Conservation (phyloP, 2,329 filamentous ascomycete genomes). For the Neofusicoccum ribis region DNA sequence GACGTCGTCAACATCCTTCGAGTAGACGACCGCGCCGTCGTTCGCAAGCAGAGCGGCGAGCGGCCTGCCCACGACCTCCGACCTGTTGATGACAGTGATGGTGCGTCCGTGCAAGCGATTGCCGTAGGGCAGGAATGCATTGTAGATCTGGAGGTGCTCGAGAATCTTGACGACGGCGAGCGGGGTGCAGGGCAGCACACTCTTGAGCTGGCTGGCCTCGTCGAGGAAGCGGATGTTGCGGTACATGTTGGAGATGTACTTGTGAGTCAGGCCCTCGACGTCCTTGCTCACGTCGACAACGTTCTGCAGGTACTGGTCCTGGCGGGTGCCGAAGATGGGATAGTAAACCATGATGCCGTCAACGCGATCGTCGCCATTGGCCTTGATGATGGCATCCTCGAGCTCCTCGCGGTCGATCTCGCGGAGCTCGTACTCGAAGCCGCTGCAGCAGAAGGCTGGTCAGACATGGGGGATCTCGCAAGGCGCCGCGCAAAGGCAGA, state of each 20-base stretch:
- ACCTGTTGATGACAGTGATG: constrained; percentile 94
- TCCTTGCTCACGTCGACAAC: constrained; percentile 89
- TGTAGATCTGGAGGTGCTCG: constrained; percentile 94
- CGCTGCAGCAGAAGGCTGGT: constrained; percentile 47
- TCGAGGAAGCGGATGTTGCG: constrained; percentile 96
- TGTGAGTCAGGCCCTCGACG: constrained; percentile 91
- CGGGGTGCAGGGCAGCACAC: constrained; percentile 91
- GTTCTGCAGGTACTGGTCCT: constrained; percentile 95
- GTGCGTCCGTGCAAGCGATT: constrained; percentile 92
- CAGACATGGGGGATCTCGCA: constrained; percentile 6
- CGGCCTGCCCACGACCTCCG: constrained; percentile 91
- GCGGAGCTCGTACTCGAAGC: constrained; percentile 85
- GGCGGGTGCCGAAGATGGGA: constrained; percentile 86
- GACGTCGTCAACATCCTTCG: constrained; percentile 86
- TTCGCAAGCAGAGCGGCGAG: constrained; percentile 92
- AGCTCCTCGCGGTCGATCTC: constrained; percentile 82
- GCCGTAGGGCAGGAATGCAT: constrained; percentile 86
- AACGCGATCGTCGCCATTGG: constrained; percentile 74
- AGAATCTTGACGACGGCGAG: constrained; percentile 96
- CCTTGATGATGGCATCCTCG: constrained; percentile 82
- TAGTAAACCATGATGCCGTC: constrained; percentile 98
- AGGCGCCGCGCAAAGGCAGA: not conserved
- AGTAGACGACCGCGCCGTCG: constrained; percentile 93
- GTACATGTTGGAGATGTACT: constrained; percentile 99
- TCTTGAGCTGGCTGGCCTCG: constrained; percentile 77